Evolutionary conservation across 805 yeast genomes (phyloP).

Genomic region (Brettanomyces custersianus): DNA sequence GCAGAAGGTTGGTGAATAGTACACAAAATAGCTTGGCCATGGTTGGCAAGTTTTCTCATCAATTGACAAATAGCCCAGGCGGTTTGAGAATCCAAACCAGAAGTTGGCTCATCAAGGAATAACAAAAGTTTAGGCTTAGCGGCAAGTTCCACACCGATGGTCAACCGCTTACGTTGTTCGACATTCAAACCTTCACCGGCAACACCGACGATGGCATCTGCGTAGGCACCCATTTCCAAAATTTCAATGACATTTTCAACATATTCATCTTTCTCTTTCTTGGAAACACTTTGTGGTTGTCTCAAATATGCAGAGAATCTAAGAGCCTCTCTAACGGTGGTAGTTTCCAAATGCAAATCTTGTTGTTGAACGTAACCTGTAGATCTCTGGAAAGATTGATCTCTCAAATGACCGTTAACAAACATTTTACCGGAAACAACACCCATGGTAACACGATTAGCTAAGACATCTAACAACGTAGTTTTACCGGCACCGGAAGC

Average conservation of each 20-base stretch:
- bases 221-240: constrained; percentile 42
- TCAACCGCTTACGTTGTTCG: constrained; percentile 45
- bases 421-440: constrained; percentile 49
- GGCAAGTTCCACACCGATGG: constrained; percentile 50
- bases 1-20: constrained; percentile 88
- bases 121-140: constrained; percentile 44
- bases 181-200: constrained; percentile 45
- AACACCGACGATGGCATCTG: constrained; percentile 47
- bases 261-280: constrained; percentile 37
- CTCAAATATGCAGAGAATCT: constrained; percentile 43
- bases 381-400: constrained; percentile 40
- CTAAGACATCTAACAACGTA: constrained; percentile 42
- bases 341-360: constrained; percentile 41
- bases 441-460: constrained; percentile 48
- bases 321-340: constrained; percentile 48
- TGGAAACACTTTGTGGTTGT: constrained; percentile 32
- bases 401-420: constrained; percentile 44
- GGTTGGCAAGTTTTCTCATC: constrained; percentile 40
- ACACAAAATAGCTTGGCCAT: constrained; percentile 50
- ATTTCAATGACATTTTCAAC: constrained; percentile 43
- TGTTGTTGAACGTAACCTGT: constrained; percentile 57
- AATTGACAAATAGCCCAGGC: constrained; percentile 53
- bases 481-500: constrained; percentile 62
- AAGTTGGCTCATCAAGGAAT: constrained; percentile 55
- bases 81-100: constrained; percentile 51